Evolutionary conservation across 352 stramenopile genomes (phyloP), one percentile per base, ranked within the genome.

Genomic region (Phytophthora sansomeana): DNA sequence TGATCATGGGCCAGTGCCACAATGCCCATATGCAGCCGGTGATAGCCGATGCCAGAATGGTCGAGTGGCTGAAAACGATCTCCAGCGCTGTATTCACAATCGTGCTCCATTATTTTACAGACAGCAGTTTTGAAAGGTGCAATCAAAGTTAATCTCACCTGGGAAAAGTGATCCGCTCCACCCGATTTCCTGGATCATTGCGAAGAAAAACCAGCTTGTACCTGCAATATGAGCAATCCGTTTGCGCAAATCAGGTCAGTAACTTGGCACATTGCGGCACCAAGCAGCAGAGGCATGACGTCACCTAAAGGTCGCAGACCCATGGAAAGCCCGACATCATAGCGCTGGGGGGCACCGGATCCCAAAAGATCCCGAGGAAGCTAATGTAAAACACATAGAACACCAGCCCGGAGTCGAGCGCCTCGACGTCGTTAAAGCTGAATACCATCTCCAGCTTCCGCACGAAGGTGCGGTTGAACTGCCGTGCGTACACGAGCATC

Each of bases 1-100:
- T 88, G 76, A 96, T 93, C 82, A 96, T 93, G 4, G 88, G 88
- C 88, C 88, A 96, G 63, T 96, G 80, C 86, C 86, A 96, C 29
- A 93, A 39, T 1, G 88, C 88, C 88, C 88, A 96, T 52, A 96
- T 79, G 59, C 91, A 81, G 4, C 88, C 88, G 3, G 88, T 96
- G 50, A 91, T 84, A 38, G 87, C 85, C 6, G 88, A 94, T n/a
- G 88, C 88, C n/a, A 96, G 70, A 39, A 93, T 83, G n/a, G 83
- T 89, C 21, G 85, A 95, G 67, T 96, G 88, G 63, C 85, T 93
- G 44, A 94, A 96, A 32, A 96, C 78, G 39, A 96, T 93, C 63
- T 96, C 86, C 26, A 96, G 76, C 7, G 88, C 88, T 95, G 43
- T 5, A 28, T 16, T n/a, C n/a, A n/a, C n/a, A 39, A 46, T 1